Conservation (phyloP, 2,329 filamentous ascomycete genomes). For the Colletotrichum sp. region DNA sequence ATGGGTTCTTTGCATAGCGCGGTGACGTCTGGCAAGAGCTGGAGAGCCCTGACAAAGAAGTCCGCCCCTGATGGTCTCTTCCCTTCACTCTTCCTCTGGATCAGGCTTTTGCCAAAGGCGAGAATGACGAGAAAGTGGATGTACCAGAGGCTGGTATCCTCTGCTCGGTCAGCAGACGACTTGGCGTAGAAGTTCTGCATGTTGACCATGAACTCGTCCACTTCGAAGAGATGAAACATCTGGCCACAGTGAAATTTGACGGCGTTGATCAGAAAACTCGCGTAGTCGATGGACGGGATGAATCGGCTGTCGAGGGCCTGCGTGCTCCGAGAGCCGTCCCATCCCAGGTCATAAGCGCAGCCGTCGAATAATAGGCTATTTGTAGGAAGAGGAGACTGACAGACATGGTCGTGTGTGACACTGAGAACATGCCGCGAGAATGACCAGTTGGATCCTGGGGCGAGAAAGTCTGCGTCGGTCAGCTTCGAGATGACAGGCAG, state of each 20-base stretch:
- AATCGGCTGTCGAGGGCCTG: background rate
- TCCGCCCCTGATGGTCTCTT: slow-evolving; percentile 50
- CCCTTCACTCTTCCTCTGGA: slow-evolving; percentile 38
- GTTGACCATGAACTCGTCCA: slow-evolving; percentile 50
- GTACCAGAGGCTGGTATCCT: slow-evolving; percentile 45
- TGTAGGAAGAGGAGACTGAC: slow-evolving; percentile 45
- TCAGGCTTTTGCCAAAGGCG: slow-evolving; percentile 60
- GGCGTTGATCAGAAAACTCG: slow-evolving; percentile 57
- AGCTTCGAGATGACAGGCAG: background rate
- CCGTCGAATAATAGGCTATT: slow-evolving; percentile 55
- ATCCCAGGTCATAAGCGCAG: slow-evolving; percentile 46
- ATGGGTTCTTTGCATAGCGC: slow-evolving; percentile 47
- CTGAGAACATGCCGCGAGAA: slow-evolving; percentile 54
- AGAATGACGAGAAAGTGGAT: slow-evolving; percentile 58
- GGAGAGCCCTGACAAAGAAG: slow-evolving; percentile 49
- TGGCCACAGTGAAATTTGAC: slow-evolving; percentile 62
- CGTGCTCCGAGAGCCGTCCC: slow-evolving; percentile 6
- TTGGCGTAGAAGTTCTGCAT: slow-evolving; percentile 33
- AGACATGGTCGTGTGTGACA: slow-evolving; percentile 53
- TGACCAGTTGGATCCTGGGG: slow-evolving; percentile 61
- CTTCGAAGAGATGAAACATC: slow-evolving; percentile 59
- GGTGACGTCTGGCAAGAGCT: slow-evolving; percentile 45
- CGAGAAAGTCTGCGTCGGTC: slow-evolving; percentile 49
- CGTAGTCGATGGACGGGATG: slow-evolving; percentile 48
- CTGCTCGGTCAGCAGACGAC: slow-evolving; percentile 7